Evolutionary conservation across 2,329 filamentous ascomycete species (phyloP), one percentile per base, ranked within the genome.

Genomic region (Cladosporium colombiae): DNA sequence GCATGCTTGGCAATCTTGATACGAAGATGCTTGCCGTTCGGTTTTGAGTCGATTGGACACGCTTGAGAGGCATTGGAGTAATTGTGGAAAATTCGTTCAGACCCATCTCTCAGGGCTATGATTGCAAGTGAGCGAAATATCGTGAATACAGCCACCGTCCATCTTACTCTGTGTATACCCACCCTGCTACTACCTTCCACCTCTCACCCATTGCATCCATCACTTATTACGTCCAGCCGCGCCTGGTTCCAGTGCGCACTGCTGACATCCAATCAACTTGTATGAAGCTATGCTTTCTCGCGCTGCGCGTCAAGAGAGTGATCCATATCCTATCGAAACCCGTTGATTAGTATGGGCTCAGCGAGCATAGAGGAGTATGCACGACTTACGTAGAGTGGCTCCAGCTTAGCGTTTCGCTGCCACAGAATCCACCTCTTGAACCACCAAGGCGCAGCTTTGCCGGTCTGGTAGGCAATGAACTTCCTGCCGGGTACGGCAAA

Each of bases 401-500:
- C 62, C 18, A 70, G 64, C 64, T 46, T 64, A n/a, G 67, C 69
- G 29, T 58, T 65, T 61, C 67, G 68, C 49, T 68, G 60, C 52
- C 62, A 50, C n/a, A 50, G 18, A 31, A 71, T 46, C 29, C 59
- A 70, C 14, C 69, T 65, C 55, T 58, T 57, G 72, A 83, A 75
- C 74, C 78, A 84, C 76, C 78, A 84, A 2, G 82, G 81, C 46
- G 81, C 67, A 59, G 75, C 77, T 62, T 78, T 78, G 23, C 69
- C 72, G 46, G 74, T 69, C 66, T 77, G 74, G 66, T 76, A 77
- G 16, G 63, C 65, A 53, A 74, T 71, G 64, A 74, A 72, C 33
- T 70, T 70, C 14, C 74, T 71, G 2, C 81, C 85, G 0, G 83
- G 80, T 1, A 86, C 82, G 1, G 78, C 82, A 67, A 85, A 85